Base-by-base conservation (phyloP, 768 basidiomycete genomes). In the Leccinum obscurum region DNA sequence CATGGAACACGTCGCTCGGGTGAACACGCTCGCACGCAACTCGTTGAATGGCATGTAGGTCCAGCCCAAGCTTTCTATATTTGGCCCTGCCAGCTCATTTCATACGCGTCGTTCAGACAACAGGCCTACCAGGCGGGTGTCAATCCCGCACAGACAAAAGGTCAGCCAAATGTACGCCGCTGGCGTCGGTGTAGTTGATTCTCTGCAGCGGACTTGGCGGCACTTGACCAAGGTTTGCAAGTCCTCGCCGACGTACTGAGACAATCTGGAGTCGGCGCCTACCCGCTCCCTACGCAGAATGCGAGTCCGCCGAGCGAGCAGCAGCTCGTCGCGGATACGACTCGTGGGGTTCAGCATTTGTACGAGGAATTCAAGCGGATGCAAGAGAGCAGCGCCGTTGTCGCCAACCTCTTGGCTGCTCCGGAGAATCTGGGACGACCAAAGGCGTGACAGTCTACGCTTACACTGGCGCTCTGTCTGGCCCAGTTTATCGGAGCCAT, bases 241-340 rank as follows among this genome's bases (percentile, higher is more conserved):
- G 56, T 73, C 1, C 76, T 88, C 14, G 72, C 77, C 6, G 81
- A 86, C 10, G 62, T 80, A 35, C 73, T 89, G 63, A 78, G 81
- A 3, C 78, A 83, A 55, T 81, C 83, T 0, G 88, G 88, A 20
- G 80, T 89, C 20, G 89, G 88, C 2, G 87, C 85, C 2, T 78
- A 88, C 52, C 87, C 88, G 1, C 64, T 87, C 10, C 71, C 83
- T 4, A 73, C 76, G 4, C 63, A 65, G 32, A 56, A 59, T 44
- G 34, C 66, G 37, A 48, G 50, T 54, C 37, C 68, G 11, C 83
- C 79, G 1, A 77, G 74, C 0, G 85, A 86, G 66, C 77, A 80
- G 8, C 75, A 82, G 59, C 70, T 85, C 26, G 67, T 84, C 13
- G 67, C 69, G 4, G 77, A 81, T 35, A 79, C 77, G 30, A 75